Base-by-base conservation (phyloP, 805 yeast species). In the Candida anglica region DNA sequence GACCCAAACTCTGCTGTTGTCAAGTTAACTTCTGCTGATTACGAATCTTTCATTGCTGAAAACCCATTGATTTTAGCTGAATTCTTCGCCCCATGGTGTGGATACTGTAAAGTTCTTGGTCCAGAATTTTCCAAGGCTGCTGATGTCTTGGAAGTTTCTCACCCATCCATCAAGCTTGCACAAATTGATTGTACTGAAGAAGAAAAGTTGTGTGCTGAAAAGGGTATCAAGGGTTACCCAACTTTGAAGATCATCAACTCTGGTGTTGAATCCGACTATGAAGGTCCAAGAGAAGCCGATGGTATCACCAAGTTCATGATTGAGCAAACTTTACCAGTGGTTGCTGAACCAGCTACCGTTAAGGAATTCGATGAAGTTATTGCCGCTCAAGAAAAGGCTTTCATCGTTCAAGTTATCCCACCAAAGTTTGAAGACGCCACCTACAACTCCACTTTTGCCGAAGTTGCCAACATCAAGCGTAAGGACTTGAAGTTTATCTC, bases 61-160 rank as follows among this genome's bases (percentile, higher is more conserved):
- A 83, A 89, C 66, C 84, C 87, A 22, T 70, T 89, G 46, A 94
- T 86, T 15, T 65, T 86, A 42, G 83, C 91, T 15, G 95, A 86
- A 63, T 86, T 86, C 63, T 86, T 81, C 58, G 95, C 95, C 13
- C 95, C 97, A 57, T 91, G 98, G 97, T 89, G 97, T 72, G 96
- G 96, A 13, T 93, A 89, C 67, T 89, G 97, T 73, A 87, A 89
- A 70, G 75, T 74, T 32, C 66, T 86, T 44, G 95, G 87, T 9
- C 96, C 96, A 22, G 81, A 86, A 59, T 85, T 73, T 47, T 68
- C 78, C 34, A 60, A 74, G 47, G 95, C 95, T 33, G 86, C 91
- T 32, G 78, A 80, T 46, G 47, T 52, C 14, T 69, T 85, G 53
- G 70, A 69, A 30, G 75, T 69, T 33, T 20, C 58, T 20, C 52